These are phyloP conservation scores for Plasmodium coatneyi DNA, from an alignment of 169 alveolate species.

Conservation along the genomic window DNA sequence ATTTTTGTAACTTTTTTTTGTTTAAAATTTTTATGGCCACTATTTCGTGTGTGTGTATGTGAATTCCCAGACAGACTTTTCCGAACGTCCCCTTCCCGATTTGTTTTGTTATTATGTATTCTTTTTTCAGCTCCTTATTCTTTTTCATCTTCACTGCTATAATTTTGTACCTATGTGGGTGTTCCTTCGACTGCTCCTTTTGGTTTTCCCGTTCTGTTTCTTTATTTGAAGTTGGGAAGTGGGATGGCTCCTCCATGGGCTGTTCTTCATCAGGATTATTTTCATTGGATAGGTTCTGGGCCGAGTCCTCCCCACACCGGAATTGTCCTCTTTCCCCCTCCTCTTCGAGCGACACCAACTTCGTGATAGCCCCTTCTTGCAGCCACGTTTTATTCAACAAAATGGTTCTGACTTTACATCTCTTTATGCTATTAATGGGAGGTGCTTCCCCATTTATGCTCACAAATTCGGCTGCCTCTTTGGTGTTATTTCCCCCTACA, in stretches of 20 bases:
- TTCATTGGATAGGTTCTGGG: neutral
- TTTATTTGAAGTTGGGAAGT: neutral
- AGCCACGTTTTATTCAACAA: neutral
- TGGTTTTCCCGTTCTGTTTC: neutral
- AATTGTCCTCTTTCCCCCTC: neutral
- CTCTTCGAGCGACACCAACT: neutral
- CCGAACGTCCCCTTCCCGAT: slow-evolving; percentile 87
- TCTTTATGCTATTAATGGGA: neutral
- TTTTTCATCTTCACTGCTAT: slow-evolving; percentile 21
- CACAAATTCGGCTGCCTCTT: neutral
- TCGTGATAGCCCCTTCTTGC: neutral
- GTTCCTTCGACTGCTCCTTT: neutral
- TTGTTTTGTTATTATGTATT: slow-evolving; percentile 75
- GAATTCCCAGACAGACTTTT: slow-evolving; percentile 83
- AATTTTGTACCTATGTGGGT: slow-evolving; percentile 16
- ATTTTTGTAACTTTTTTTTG: slow-evolving; percentile 67
- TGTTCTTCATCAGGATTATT: neutral
- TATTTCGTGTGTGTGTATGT: slow-evolving; percentile 77
- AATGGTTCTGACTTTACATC: neutral
- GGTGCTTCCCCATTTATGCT: neutral
- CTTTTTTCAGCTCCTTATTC: slow-evolving; percentile 17
- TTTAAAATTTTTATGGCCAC: slow-evolving; percentile 85
- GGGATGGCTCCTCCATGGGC: neutral
- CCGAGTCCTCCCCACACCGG: neutral
- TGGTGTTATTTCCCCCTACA: neutral